Evolutionary conservation across 768 basidiomycete genomes (phyloP).

Genomic region (Galerina sulciceps): DNA sequence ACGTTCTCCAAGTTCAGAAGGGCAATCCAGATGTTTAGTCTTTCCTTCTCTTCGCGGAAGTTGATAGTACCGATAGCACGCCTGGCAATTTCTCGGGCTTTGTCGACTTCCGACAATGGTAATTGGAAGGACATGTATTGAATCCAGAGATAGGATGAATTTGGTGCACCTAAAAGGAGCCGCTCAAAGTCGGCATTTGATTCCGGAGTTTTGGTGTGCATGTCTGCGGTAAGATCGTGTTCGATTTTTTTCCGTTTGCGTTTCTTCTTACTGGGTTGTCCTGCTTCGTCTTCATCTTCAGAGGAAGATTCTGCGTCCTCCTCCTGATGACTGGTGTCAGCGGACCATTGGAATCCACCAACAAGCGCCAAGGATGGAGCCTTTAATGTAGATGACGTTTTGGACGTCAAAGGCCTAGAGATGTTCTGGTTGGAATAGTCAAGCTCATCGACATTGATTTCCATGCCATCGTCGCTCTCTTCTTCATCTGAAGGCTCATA

Average conservation of each 20-base stretch:
- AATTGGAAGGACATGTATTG: constrained; percentile 99
- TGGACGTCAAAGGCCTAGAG: constrained; percentile 8
- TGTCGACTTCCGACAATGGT: constrained; percentile 95
- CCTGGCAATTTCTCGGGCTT: constrained; percentile 85
- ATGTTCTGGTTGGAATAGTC: constrained; percentile 22
- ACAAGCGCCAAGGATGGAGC: constrained; percentile 52
- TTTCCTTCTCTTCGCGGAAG: constrained; percentile 96
- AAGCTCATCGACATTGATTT: constrained; percentile 46
- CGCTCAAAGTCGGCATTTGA: constrained; percentile 97
- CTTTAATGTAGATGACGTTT: constrained; percentile 17
- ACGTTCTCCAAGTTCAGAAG: constrained; percentile 92
- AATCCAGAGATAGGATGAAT: constrained; percentile 98
- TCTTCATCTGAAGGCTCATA: constrained; percentile 23
- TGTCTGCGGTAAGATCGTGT: constrained; percentile 82
- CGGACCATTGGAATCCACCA: constrained; percentile 77
- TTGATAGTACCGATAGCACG: constrained; percentile 87
- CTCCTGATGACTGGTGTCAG: constrained; percentile 35
- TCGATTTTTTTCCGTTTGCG: constrained; percentile 75
- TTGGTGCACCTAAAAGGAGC: constrained; percentile 88
- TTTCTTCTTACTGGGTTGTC: constrained; percentile 56
- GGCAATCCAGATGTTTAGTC: constrained; percentile 97
- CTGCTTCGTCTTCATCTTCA: constrained; percentile 49
- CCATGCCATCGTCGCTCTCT: constrained; percentile 42
- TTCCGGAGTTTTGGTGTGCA: constrained; percentile 84
- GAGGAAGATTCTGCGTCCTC: constrained; percentile 46